Base-by-base conservation (phyloP, 2,329 filamentous ascomycete species). In the Cladophialophora chaetospira region DNA sequence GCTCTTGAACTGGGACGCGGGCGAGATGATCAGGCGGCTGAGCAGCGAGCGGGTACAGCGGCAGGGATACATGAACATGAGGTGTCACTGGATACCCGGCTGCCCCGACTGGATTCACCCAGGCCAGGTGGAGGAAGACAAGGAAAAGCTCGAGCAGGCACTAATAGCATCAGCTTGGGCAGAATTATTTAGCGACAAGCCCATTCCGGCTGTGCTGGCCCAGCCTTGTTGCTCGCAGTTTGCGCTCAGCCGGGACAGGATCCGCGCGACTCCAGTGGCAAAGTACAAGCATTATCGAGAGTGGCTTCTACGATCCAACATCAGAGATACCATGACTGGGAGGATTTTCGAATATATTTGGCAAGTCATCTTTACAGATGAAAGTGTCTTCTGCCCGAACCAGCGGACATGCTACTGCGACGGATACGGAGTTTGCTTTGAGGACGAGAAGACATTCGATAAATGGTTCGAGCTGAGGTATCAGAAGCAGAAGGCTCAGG, bases 161-260 rank as follows among this genome's bases (percentile, higher is more conserved):
- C 68, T 78, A 60, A 66, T 80, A 15, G 76, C 75, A 1, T 65
- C 70, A n/a, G 70, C 75, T 0, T 80, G 77, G 77, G 69, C 68
- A 1, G 75, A 79, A 64, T 64, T 80, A 8, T 79, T 79, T 58
- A 76, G 76, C 2, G 66, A 71, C 35, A 71, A 72, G 31, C 69
- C 72, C 2, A 69, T 79, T 10, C 77, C 77, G 2, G 63, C 70
- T 13, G 77, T 83, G 0, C 75, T 87, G 0, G 78, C 82, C 1
- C 82, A 85, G 62, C 80, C 84, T 3, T 87, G 84, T 67, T 87
- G 84, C 65, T 82, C 81, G 2, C 84, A 87, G 63, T 87, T 87
- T 64, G 84, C 83, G 6, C 70, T 87, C 3, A 82, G 79, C 5
- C 71, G 78, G 2, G 81, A 85, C 38, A 77, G 82, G 3, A 82